Evolutionary conservation across 2,329 filamentous ascomycete species (phyloP).

Genomic region (Xylariaceae sp.): DNA sequence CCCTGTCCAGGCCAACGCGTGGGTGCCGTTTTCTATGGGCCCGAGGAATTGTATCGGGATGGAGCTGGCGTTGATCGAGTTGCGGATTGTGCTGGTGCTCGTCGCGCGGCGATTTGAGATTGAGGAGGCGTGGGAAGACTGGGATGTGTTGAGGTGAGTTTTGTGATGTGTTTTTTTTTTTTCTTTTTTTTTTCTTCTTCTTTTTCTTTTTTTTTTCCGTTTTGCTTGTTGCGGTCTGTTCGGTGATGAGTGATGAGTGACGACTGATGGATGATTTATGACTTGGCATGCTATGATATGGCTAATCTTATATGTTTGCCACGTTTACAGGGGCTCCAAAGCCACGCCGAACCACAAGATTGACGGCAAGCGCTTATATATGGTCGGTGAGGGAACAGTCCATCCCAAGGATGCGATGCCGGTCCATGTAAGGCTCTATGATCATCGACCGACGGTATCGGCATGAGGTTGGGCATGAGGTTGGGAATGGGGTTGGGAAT

Average conservation of each 20-base stretch:
- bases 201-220: too few relatives aligned
- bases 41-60: constrained; percentile 53
- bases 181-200: too few relatives aligned
- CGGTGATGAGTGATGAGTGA: too few relatives aligned
- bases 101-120: constrained; percentile 47
- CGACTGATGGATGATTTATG: too few relatives aligned
- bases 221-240: too few relatives aligned
- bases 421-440: constrained; percentile 31
- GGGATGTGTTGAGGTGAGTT: constrained; percentile 29
- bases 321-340: constrained; percentile 16
- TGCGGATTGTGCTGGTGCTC: constrained; percentile 45
- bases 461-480: too few relatives aligned
- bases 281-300: too few relatives aligned
- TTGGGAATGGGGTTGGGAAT: too few relatives aligned
- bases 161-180: neutral
- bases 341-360: constrained; percentile 25
- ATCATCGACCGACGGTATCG: constrained; percentile 3
- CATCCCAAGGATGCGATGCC: constrained; percentile 37
- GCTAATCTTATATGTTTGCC: constrained; percentile 6
- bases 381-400: constrained; percentile 26
- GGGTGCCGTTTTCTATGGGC: constrained; percentile 48
- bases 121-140: constrained; percentile 38
- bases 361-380: constrained; percentile 31
- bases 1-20: constrained; percentile 36
- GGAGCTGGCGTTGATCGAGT: constrained; percentile 49